Evolutionary conservation across 1,284 basidiomycete species (phyloP).

Genomic region (Cryptococcus sp.): DNA sequence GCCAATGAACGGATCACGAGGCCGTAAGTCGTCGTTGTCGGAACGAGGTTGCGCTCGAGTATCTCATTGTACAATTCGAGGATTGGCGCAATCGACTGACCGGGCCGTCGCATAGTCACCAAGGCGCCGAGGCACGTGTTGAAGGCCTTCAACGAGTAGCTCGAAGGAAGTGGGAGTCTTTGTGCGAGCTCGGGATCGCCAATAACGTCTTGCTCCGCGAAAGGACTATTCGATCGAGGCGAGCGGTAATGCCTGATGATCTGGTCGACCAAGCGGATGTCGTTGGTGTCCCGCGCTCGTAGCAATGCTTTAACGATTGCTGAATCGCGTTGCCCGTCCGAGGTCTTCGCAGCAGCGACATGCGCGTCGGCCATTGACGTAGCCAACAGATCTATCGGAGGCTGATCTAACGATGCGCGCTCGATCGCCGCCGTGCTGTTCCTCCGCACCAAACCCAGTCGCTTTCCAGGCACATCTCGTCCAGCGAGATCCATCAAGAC

Average conservation of each 20-base stretch:
- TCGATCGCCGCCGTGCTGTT: slow-evolving; percentile 37
- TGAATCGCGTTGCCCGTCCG: slow-evolving; percentile 2
- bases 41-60: slow-evolving; percentile 66
- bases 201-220: slow-evolving; percentile 6
- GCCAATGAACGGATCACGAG: slow-evolving; percentile 70
- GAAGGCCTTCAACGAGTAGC: slow-evolving; percentile 58
- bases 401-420: slow-evolving; percentile 15
- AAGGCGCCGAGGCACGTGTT: slow-evolving; percentile 68
- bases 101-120: slow-evolving; percentile 57
- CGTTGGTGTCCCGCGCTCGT: slow-evolving; percentile 1
- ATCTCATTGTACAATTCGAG: slow-evolving; percentile 76
- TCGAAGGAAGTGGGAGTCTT: slow-evolving; percentile 32
- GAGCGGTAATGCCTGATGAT: slow-evolving; percentile 38
- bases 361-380: slow-evolving; percentile 6
- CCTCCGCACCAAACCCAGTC: slow-evolving; percentile 27
- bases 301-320: slow-evolving; percentile 11
- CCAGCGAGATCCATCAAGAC: slow-evolving; percentile 50
- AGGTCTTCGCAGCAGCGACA: neutral
- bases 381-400: slow-evolving; percentile 12
- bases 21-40: slow-evolving; percentile 70
- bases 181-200: slow-evolving; percentile 25
- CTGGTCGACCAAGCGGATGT: slow-evolving; percentile 1
- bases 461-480: slow-evolving; percentile 29
- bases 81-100: slow-evolving; percentile 64
- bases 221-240: slow-evolving; percentile 15